Conservation (phyloP, 495 filamentous ascomycete species). For the Lepidopterella palustris region DNA sequence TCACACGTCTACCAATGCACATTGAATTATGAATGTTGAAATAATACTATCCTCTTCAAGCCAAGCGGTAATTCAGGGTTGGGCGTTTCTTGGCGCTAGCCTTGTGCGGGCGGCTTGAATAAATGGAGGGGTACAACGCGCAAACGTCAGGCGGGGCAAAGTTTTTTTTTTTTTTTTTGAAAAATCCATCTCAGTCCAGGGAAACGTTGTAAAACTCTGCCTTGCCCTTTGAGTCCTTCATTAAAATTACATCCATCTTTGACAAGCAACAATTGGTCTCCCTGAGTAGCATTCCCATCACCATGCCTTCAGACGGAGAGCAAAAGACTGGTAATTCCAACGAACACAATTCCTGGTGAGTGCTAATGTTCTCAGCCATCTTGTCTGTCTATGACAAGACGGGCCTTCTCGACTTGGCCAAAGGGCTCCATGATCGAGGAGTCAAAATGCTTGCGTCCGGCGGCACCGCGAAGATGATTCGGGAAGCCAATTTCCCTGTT, state of each 20-base stretch:
- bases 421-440: conserved; percentile 84
- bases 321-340: conserved; percentile 19
- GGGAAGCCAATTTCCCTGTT: conserved; percentile 88
- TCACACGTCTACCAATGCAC: too few relatives aligned
- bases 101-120: background rate
- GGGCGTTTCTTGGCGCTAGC: too few relatives aligned
- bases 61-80: too few relatives aligned
- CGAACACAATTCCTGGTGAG: too few relatives aligned
- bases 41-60: too few relatives aligned
- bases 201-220: background rate
- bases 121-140: conserved; percentile 1
- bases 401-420: conserved; percentile 89
- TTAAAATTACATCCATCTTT: background rate
- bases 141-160: conserved; percentile 2
- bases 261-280: background rate
- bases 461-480: conserved; percentile 88
- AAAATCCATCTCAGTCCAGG: background rate
- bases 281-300: background rate
- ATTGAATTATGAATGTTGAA: too few relatives aligned
- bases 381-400: conserved; percentile 99
- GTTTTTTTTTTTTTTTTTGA: background rate
- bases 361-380: conserved; percentile 54
- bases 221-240: background rate
- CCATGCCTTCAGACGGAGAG: conserved; percentile 14
- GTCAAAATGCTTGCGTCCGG: conserved; percentile 90